Conservation (phyloP, 225 moss, liverwort and hornwort species). For the Sphagnum contortum region DNA sequence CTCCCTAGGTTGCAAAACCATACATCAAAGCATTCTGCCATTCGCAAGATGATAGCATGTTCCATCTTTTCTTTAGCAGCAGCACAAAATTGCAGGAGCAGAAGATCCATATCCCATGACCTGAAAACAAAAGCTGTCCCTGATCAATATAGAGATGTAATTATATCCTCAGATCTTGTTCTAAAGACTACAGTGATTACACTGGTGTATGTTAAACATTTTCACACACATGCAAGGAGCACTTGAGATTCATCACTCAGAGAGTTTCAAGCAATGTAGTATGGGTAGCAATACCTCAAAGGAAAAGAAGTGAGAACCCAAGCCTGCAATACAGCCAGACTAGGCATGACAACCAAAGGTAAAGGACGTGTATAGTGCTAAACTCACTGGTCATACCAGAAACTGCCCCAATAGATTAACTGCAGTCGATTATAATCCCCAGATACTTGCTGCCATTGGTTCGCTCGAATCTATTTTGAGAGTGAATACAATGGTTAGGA, state of each 20-base stretch:
- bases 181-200: background rate
- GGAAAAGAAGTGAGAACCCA: too few relatives aligned
- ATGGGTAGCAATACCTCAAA: too few relatives aligned
- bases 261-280: too few relatives aligned
- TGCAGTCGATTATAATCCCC: slow-evolving; percentile 76
- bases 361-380: background rate
- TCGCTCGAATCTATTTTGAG: slow-evolving; percentile 63
- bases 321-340: too few relatives aligned
- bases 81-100: slow-evolving; percentile 79
- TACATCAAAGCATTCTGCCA: slow-evolving; percentile 78
- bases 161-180: background rate
- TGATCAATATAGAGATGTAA: background rate
- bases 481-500: background rate
- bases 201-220: too few relatives aligned
- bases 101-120: slow-evolving; percentile 96
- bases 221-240: too few relatives aligned
- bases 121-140: slow-evolving; percentile 27
- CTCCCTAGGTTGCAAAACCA: background rate
- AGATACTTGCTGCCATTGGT: slow-evolving; percentile 55
- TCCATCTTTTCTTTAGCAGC: slow-evolving; percentile 66
- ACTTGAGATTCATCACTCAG: too few relatives aligned
- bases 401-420: slow-evolving; percentile 85
- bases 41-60: slow-evolving; percentile 52
- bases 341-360: too few relatives aligned
- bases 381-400: slow-evolving; percentile 97